A percentile compares a stretch with the other conserved stretches of the same genome.
Conservation (phyloP, 1,139 yeast species). For the Eremothecium cymbalariae region DNA sequence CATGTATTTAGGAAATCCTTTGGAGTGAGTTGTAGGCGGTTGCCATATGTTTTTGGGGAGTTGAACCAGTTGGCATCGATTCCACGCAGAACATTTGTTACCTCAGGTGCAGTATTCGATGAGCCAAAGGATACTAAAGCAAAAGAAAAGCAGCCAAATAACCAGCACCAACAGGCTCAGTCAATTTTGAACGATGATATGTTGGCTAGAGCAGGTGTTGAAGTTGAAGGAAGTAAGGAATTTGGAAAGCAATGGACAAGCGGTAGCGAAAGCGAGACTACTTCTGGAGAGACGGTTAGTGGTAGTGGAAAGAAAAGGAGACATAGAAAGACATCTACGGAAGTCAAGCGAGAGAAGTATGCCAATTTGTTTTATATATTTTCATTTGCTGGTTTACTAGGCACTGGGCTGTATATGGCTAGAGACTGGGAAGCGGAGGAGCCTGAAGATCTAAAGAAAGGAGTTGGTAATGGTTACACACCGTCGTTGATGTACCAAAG, state of each 20-base stretch:
- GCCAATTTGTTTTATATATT: slow-evolving; percentile 64
- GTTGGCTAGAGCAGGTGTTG: slow-evolving; percentile 78
- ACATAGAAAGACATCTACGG: slow-evolving; percentile 56
- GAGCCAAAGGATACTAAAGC: too few relatives aligned
- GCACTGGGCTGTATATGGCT: slow-evolving; percentile 57
- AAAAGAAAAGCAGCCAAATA: slow-evolving; percentile 23
- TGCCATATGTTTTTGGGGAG: background rate
- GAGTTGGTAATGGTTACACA: slow-evolving; percentile 59
- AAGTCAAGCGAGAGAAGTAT: slow-evolving; percentile 54
- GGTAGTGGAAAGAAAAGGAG: slow-evolving; percentile 32
- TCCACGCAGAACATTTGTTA: slow-evolving; percentile 4
- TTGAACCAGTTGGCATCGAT: background rate
- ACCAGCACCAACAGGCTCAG: slow-evolving; percentile 36
- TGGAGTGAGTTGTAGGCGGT: slow-evolving; percentile 1
- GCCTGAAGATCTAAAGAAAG: slow-evolving; percentile 46
- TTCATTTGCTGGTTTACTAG: slow-evolving; percentile 54
- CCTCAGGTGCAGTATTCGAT: background rate
- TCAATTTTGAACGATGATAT: slow-evolving; percentile 74
- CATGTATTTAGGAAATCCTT: background rate
- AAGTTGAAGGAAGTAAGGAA: slow-evolving; percentile 33
- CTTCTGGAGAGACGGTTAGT: slow-evolving; percentile 10
- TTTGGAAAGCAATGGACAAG: slow-evolving; percentile 24
- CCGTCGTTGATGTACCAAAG: slow-evolving; percentile 61
- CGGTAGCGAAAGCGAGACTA: slow-evolving; percentile 22
- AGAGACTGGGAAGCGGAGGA: slow-evolving; percentile 86